Evolutionary conservation across 2,329 filamentous ascomycete genomes (phyloP), one percentile per base, ranked within the genome.

Genomic region (Colletotrichum sojae): DNA sequence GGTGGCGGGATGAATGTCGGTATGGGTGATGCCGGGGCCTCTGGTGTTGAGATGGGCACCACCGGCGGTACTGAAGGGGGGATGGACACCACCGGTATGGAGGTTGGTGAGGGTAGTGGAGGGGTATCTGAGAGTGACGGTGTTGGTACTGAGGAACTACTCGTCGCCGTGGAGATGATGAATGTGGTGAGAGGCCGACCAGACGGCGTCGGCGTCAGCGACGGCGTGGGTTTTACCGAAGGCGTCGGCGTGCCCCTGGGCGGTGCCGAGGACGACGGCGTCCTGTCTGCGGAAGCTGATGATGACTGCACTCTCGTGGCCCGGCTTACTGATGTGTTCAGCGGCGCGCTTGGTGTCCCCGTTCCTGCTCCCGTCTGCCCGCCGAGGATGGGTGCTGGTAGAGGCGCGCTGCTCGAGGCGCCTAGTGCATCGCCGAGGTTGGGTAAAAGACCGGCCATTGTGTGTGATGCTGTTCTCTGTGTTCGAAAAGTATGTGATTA

Each of bases 381-480:
- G 18, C 67, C 70, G 9, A 57, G 22, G 5, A 57, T 43, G 16
- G 70, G 52, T 16, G 48, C 67, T 13, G 62, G 22, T 2, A 55
- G 25, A 31, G 57, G 54, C 5, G 22, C 46, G 16, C 52, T 25
- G 27, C 20, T 63, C 6, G 58, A 59, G 15, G 15, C 49, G 49
- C 31, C 10, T 22, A 60, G 52, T 13, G 40, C 18, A 25, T 20
- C 15, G 18, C 65, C 40, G 16, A 56, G 43, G 8, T 55, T 58
- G 16, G 63, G 45, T 9, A 55, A 46, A 20, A 68, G 48, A 5
- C 64, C 68, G 43, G 70, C 55, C 70, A 71, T 71, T 45, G 18
- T 60, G 53, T 25, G 16, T 25, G 22, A 22, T 25, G 27, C 2
- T 20, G 15, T 60, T 36, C 27, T 36, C 8, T 25, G 31, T 64